Evolutionary conservation across 176 grass and related monocot genomes (phyloP).

Genomic region (Panicum miliaceum): DNA sequence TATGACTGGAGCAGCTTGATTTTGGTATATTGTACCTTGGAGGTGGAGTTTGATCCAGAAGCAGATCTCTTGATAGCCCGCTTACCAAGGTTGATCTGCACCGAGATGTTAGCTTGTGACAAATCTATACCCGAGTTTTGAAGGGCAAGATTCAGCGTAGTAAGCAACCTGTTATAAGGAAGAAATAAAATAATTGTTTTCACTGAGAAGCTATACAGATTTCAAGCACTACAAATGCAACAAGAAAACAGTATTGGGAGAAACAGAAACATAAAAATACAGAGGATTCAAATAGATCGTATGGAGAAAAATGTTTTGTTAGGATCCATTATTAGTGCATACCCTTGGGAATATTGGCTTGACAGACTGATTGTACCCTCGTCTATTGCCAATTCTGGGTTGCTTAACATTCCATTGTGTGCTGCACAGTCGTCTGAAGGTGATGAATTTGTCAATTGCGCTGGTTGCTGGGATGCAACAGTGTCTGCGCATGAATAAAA

Average conservation of each 20-base stretch:
- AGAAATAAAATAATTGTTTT: conserved; percentile 1
- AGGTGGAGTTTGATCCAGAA: conserved; percentile 38
- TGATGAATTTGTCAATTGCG: conserved; percentile 44
- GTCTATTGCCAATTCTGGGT: conserved; percentile 69
- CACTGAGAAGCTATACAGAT: neutral
- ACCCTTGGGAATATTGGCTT: conserved; percentile 85
- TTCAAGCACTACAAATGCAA: neutral
- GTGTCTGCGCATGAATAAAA: conserved; percentile 45
- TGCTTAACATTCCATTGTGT: conserved; percentile 52
- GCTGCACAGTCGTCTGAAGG: conserved; percentile 37
- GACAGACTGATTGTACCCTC: conserved; percentile 87
- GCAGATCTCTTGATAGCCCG: conserved; percentile 55
- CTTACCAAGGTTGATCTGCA: conserved; percentile 89
- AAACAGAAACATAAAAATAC: neutral
- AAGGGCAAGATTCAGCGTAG: conserved; percentile 62
- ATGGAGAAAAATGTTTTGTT: neutral
- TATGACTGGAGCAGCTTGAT: neutral
- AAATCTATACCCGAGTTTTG: conserved; percentile 85
- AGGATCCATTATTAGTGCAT: conserved; percentile 20
- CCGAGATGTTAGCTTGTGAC: conserved; percentile 86
- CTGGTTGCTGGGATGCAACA: conserved; percentile 39
- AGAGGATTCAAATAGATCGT: neutral
- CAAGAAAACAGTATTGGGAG: neutral
- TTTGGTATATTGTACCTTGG: conserved; percentile 53
- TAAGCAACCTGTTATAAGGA: conserved; percentile 57